Conservation (phyloP, 2,329 filamentous ascomycete genomes). For the Bipolaris sorokiniana region DNA sequence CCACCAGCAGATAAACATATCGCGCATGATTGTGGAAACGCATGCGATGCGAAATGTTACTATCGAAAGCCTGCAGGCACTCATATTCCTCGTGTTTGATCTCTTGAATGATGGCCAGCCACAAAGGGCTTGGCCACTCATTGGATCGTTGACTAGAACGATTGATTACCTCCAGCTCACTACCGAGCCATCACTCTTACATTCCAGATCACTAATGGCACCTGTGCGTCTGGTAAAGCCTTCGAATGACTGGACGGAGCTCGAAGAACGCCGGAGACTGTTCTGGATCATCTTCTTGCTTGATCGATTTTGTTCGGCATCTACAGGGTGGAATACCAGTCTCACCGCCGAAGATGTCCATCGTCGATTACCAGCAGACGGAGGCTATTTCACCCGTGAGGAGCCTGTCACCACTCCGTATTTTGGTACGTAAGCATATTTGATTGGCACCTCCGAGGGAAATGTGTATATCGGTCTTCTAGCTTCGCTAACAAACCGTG, state of each 20-base stretch:
- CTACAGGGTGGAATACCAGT: constrained; percentile 44
- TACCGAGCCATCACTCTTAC: constrained; percentile 34
- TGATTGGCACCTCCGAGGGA: not conserved
- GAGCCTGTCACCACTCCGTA: constrained; percentile 43
- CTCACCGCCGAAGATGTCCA: constrained; percentile 45
- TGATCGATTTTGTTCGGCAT: constrained; percentile 43
- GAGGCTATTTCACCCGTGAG: constrained; percentile 43
- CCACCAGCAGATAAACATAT: constrained; percentile 31
- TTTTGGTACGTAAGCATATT: constrained; percentile 24
- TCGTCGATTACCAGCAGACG: constrained; percentile 41
- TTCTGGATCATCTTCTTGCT: constrained; percentile 46
- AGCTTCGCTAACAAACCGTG: not conserved
- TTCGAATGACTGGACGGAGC: constrained; percentile 39
- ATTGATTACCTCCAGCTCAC: constrained; percentile 44
- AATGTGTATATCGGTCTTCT: not conserved
- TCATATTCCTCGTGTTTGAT: constrained; percentile 44
- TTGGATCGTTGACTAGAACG: constrained; percentile 44
- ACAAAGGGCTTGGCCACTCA: constrained; percentile 41
- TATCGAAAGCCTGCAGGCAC: constrained; percentile 38
- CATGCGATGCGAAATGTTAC: constrained; percentile 35
- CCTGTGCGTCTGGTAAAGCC: constrained; percentile 35
- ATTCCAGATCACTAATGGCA: constrained; percentile 38
- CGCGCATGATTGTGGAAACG: constrained; percentile 41
- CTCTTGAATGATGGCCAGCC: constrained; percentile 41
- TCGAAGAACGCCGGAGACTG: constrained; percentile 41